Evolutionary conservation across 129 eudicot genomes (phyloP).

Genomic region (Arctium lappa): DNA sequence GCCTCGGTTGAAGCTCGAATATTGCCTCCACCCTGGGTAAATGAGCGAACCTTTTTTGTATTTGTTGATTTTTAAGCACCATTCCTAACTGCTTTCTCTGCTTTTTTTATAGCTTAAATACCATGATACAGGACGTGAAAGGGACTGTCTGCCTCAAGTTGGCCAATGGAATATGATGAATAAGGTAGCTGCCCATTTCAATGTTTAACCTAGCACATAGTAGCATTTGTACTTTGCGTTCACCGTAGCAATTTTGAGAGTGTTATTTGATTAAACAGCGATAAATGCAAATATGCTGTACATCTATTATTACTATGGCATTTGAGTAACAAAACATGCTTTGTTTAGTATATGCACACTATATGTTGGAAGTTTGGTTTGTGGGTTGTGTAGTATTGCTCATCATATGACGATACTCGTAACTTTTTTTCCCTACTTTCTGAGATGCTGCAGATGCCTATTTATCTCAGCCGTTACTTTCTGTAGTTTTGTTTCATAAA

Average conservation of each 20-base stretch:
- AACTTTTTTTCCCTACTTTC: background rate
- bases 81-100: background rate
- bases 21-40: constrained; percentile 89
- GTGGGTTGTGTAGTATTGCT: too few species aligned
- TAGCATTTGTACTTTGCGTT: background rate
- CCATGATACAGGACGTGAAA: constrained; percentile 93
- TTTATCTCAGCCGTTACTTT: background rate
- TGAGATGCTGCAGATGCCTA: background rate
- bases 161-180: constrained; percentile 99
- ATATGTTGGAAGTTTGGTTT: too few species aligned
- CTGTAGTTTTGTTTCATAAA: background rate
- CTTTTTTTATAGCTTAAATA: constrained; percentile 67
- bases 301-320: too few species aligned
- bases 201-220: background rate
- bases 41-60: background rate
- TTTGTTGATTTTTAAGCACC: background rate
- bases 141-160: constrained; percentile 85
- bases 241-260: background rate
- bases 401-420: too few species aligned
- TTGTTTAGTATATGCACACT: background rate
- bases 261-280: background rate
- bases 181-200: constrained; percentile 36
- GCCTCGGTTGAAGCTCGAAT: constrained; percentile 95
- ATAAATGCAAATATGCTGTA: background rate
- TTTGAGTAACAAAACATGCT: too few species aligned